Percentiles rank a stretch among this genome's conserved stretches.
Evolutionary conservation across 129 eudicot genomes (phyloP).

Genomic region (Flaveria trinervia): DNA sequence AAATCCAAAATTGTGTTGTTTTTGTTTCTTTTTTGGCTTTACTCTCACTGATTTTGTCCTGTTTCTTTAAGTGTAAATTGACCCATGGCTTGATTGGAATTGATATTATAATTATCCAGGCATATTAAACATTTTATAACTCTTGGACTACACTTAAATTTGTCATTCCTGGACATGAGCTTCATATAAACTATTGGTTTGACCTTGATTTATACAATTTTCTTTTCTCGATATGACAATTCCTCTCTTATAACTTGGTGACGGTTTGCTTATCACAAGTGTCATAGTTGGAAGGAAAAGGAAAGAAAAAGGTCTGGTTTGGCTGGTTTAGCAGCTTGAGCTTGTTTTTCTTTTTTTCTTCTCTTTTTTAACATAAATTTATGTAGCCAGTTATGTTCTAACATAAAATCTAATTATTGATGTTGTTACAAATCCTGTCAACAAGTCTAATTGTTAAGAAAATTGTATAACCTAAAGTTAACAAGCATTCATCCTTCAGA

Average conservation of each 20-base stretch:
- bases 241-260: background rate
- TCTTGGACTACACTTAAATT: background rate
- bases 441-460: background rate
- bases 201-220: background rate
- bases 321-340: conserved; percentile 2
- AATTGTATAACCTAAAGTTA: background rate
- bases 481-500: background rate
- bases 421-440: background rate
- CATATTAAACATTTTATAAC: background rate
- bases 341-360: too few species aligned
- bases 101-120: background rate
- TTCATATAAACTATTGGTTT: background rate
- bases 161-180: background rate
- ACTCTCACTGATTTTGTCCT: background rate
- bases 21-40: background rate
- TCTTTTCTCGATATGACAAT: background rate
- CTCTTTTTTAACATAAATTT: too few species aligned
- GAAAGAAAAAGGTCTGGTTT: background rate
- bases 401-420: background rate
- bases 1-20: background rate
- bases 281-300: background rate
- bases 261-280: background rate
- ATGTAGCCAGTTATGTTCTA: background rate
- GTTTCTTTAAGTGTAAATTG: background rate
- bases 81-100: background rate